Evolutionary conservation across 345 rosid genomes (phyloP), one percentile per base, ranked within the genome.

Genomic region (Carallia pectinifolia): DNA sequence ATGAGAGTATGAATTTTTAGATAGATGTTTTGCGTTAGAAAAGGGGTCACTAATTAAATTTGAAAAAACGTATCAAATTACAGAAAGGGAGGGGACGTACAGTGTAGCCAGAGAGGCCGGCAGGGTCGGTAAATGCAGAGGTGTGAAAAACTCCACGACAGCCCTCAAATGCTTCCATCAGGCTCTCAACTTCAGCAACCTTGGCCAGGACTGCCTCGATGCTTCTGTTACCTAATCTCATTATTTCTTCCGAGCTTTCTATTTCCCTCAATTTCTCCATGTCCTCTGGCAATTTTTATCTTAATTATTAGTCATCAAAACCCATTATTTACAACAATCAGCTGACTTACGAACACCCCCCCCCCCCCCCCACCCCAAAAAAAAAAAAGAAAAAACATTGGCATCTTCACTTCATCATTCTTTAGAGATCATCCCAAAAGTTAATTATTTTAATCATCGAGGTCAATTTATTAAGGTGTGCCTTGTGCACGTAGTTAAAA

Each of bases 71-170:
- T 23, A 61, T 6, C 6, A 17, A 39, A 17, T 19, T 8, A 37
- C 0, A 44, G 17, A 40, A 19, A n/a, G 30, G 33, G 54, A 1
- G 40, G 48, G 38, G 38, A 81, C 87, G 67, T 61, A 94, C 98
- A 37, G 98, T 85, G 76, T 94, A 94, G 18, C 98, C 98, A 29
- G 98, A 88, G 68, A 94, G 83, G 34, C 98, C 98, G 19, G 90
- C 86, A 0, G 96, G 96, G 71, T 94, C 98, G 0, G 75, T 75
- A 52, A 91, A 91, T 0, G 92, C 81, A 44, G 89, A 72, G 77
- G 97, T 87, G 82, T 94, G 98, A 68, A 94, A 87, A 16, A 94
- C 93, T 69, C 90, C 97, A 66, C 75, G 76, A 78, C 98, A 94
- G 17, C 96, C 98, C 9, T 87, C 82, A 58, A 94, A 87, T 10